These are phyloP conservation scores for Nitzschia palea DNA, from an alignment of 108 stramenopile species.

Conservation along the genomic window DNA sequence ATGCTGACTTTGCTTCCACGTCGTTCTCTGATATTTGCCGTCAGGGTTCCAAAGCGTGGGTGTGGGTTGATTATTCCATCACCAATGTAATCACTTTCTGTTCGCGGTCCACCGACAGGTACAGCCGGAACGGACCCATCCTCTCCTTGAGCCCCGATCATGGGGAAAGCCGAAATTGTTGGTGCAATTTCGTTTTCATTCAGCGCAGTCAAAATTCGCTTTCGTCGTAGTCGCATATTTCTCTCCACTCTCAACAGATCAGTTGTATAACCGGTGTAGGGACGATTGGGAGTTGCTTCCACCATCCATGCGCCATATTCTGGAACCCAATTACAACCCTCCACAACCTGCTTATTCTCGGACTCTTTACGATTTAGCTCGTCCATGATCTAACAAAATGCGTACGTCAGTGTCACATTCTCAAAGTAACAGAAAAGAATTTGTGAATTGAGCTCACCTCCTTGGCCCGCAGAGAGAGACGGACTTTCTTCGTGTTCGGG, in stretches of 20 bases:
- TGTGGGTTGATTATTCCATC: slow-evolving; percentile 98
- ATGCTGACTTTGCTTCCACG: slow-evolving; percentile 93
- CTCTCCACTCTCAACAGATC: slow-evolving; percentile 96
- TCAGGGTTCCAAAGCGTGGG: slow-evolving; percentile 96
- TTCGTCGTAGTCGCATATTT: slow-evolving; percentile 97
- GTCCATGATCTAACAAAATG: slow-evolving; percentile 77
- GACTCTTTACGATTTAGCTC: slow-evolving; percentile 84
- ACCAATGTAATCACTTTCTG: slow-evolving; percentile 90
- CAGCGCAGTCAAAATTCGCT: slow-evolving; percentile 86
- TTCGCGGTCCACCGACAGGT: slow-evolving; percentile 80
- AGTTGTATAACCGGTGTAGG: slow-evolving; percentile 89
- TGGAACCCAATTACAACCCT: slow-evolving; percentile 94
- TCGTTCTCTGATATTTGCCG: slow-evolving; percentile 93
- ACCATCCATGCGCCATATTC: slow-evolving; percentile 99
- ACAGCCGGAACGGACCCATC: slow-evolving; percentile 79
- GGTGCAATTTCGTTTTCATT: slow-evolving; percentile 91
- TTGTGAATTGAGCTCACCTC: slow-evolving; percentile 62
- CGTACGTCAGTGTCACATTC: neutral
- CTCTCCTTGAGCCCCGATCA: slow-evolving; percentile 80
- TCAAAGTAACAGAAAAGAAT: too few species aligned
- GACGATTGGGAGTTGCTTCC: slow-evolving; percentile 94
- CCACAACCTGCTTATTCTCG: slow-evolving; percentile 53
- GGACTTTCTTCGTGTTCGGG: slow-evolving; percentile 74
- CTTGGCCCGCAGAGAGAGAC: slow-evolving; percentile 81
- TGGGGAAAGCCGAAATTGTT: slow-evolving; percentile 86